phyloP scores from a whole-genome alignment of 306 rosid genomes.

The Rosa rugosa region DNA sequence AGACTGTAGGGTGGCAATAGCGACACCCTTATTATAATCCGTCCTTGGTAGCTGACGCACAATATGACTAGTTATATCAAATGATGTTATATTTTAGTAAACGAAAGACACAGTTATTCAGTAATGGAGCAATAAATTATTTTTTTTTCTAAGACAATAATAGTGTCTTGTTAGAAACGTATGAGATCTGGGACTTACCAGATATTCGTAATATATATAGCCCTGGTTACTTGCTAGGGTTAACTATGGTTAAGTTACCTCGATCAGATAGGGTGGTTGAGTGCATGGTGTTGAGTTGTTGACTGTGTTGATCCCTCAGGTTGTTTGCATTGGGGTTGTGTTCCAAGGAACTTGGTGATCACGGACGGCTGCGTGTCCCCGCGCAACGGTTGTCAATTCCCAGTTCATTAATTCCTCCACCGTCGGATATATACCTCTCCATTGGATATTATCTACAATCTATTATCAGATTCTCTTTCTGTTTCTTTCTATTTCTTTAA shows the following conservation, averaged over 20 bases:
- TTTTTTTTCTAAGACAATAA: background rate
- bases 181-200: background rate
- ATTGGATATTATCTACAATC: conserved; percentile 23
- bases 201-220: background rate
- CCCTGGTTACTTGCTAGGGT: background rate
- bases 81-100: no score
- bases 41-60: no score
- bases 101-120: background rate
- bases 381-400: conserved; percentile 27
- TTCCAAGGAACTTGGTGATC: conserved; percentile 46
- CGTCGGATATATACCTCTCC: conserved; percentile 34
- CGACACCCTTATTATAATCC: background rate
- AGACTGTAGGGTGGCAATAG: no score
- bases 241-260: conserved; percentile 26
- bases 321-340: conserved; percentile 4
- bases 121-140: background rate
- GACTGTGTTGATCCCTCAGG: background rate
- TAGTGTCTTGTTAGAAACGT: background rate
- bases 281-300: background rate
- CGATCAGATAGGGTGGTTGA: background rate
- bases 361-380: conserved; percentile 49
- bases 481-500: conserved; percentile 10
- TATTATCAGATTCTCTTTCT: conserved; percentile 15
- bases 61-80: no score
- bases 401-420: conserved; percentile 16